Evolutionary conservation across 2,329 filamentous ascomycete genomes (phyloP), one percentile per base, ranked within the genome.

Genomic region (Neofusicoccum kwambonambiense): DNA sequence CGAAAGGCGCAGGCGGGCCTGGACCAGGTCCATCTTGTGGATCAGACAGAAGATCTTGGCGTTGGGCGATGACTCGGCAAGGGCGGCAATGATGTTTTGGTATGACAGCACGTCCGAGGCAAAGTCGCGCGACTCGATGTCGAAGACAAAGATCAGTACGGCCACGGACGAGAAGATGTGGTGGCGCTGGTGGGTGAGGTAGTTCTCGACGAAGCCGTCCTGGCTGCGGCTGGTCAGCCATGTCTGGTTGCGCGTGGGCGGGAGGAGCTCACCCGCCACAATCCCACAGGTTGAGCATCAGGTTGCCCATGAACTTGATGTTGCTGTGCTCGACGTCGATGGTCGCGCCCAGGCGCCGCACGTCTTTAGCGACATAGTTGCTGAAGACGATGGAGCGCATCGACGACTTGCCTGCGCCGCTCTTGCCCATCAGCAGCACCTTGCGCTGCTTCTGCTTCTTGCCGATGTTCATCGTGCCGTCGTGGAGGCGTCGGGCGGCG

Each of bases 381-480:
- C 92, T 97, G 80, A 99, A 99, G 77, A 99, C 97, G 75, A 99
- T 98, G 74, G 91, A 95, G 69, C 95, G 87, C 95, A 99, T 99
- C 64, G 93, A 97, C 47, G 93, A 97, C 80, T 99, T 99, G 64
- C 95, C 95, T 0, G 94, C 97, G 63, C 95, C 95, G 68, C 92
- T 96, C 82, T 97, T 97, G 71, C 95, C 95, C 95, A 83, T 83
- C 50, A 84, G 75, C 72, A 84, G 74, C 72, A 84, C 81, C 72
- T 84, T 84, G 74, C 81, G 81, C 77, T 83, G 81, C 76, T 83
- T 83, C 71, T 82, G 81, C 61, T 81, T 78, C 74, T 81, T 82
- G 42, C 70, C 70, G 6, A 74, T 74, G 62, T 77, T 77, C 76
- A 77, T 78, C 1, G 31, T 69, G 70, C 37, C 44, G 58, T 44